Base-by-base conservation (phyloP, 179 eudicot species). In the Camellia oleifera region DNA sequence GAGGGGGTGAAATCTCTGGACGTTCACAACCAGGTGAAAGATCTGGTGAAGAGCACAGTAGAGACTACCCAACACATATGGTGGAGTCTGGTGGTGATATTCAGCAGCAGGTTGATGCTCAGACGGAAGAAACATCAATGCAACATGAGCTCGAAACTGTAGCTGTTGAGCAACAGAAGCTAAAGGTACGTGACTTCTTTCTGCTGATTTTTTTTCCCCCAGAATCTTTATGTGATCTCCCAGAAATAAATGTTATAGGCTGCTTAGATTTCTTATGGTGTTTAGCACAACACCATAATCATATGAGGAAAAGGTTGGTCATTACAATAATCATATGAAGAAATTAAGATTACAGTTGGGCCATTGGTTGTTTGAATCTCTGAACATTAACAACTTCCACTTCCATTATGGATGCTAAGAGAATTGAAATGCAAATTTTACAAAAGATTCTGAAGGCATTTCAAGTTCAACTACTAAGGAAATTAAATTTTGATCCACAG, bases 1-100 rank as follows among this genome's bases (percentile, higher is more conserved):
- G 79, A 79, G 89, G 82, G 75, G 88, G 82, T 61, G 91, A 82
- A 32, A 77, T 77, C 9, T 81, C 86, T 68, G 92, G 85, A 81
- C 85, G 78, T 78, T 72, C 88, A n/a, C 84, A 81, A 75, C 82
- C 79, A 50, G 82, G 84, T 83, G 88, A 86, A 77, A 83, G 82
- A 77, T 87, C 86, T 76, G 90, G 84, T 69, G 82, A 82, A 77
- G 88, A 89, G 75, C 74, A 83, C 6, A 79, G 83, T 74, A 53
- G 75, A 54, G 82, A 74, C 40, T 57, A 62, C 74, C 88, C 82
- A 65, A 74, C 72, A 32, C 79, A 63, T 44, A 52, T 54, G 56
- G 74, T 42, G 53, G 87, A 85, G 70, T 80, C 87, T 58, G 84
- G 87, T 67, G 81, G 77, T 32, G 77, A 83, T 83, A 69, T 77